Base-by-base conservation (phyloP, 208 protist genomes). In the Trypanosoma theileri region DNA sequence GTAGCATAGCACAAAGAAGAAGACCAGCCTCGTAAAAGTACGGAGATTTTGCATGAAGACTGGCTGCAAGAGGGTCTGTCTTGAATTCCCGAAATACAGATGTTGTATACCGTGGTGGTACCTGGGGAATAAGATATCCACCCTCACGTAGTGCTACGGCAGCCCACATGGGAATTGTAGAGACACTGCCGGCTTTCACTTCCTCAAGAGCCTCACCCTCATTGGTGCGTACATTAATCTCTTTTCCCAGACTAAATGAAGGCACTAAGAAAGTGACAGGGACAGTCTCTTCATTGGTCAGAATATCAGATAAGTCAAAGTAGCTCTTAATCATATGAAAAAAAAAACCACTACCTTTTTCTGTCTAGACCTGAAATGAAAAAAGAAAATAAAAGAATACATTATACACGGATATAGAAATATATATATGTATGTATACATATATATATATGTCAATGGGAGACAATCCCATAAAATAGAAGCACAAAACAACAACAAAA, bases 41-140 rank as follows among this genome's bases (percentile, higher is more conserved):
- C 12, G 87, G 84, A 8, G 84, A 91, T 67, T 86, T 88, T 42
- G 45, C 72, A 41, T 73, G 53, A 24, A 93, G 75, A 74, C 70
- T 93, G 0, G 82, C 80, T 1, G 85, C 84, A 16, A 91, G 71
- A 9, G 87, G 72, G 52, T 93, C 84, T 48, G 80, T 93, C 58
- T 90, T 90, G 57, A 93, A 93, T 71, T 93, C 84, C 41, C 83
- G 79, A 68, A 93, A 93, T 13, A 82, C 81, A 54, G 70, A 48
- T 24, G 84, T 79, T n/a, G 73, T 77, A 72, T 86, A 93, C 26
- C 74, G 79, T 41, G 71, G 57, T 4, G 84, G 84, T 9, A 77
- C 50, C 53, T 84, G 82, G 3, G 84, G 78, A n/a, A 73, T 55
- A 26, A 89, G 46, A 69, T 81, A 82, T 52, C 81, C 87, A 16